Conservation (phyloP, 1,284 basidiomycete species). For the Ceratobasidium sp. region DNA sequence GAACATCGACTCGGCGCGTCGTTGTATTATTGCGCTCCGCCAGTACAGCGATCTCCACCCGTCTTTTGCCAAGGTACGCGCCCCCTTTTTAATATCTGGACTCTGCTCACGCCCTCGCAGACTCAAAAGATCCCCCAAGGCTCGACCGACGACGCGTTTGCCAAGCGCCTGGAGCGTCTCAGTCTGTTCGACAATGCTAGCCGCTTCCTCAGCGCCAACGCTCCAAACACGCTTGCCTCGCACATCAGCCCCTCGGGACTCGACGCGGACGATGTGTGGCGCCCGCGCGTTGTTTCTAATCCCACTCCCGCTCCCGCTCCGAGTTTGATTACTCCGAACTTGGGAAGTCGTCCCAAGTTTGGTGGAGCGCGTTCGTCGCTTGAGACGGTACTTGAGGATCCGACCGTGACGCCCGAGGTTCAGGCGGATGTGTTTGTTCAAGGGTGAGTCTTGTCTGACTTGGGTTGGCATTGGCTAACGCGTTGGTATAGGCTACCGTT, state of each 20-base stretch:
- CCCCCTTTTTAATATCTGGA: neutral
- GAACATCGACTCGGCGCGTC: constrained; percentile 72
- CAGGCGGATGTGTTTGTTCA: constrained; percentile 43
- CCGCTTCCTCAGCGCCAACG: constrained; percentile 12
- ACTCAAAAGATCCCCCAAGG: constrained; percentile 76
- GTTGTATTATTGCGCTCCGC: constrained; percentile 75
- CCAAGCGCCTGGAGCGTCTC: constrained; percentile 42
- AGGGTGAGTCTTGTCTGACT: constrained; percentile 18
- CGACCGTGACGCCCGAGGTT: constrained; percentile 12
- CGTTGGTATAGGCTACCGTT: constrained; percentile 3
- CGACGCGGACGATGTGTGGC: constrained; percentile 8
- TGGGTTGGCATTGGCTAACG: constrained; percentile 6
- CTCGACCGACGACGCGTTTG: constrained; percentile 34
- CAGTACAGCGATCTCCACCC: constrained; percentile 80
- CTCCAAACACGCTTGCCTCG: neutral
- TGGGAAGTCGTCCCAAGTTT: constrained; percentile 24
- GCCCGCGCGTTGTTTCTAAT: neutral
- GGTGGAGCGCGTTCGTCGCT: constrained; percentile 30
- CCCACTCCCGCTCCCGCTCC: constrained; percentile 1
- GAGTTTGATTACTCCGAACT: neutral
- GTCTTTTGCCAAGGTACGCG: constrained; percentile 71
- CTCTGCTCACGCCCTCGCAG: constrained; percentile 64
- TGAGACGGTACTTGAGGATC: constrained; percentile 44
- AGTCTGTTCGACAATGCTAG: constrained; percentile 33
- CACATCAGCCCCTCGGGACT: neutral